Evolutionary conservation across 257 asterid genomes (phyloP).

Genomic region (Osmanthus fragrans): DNA sequence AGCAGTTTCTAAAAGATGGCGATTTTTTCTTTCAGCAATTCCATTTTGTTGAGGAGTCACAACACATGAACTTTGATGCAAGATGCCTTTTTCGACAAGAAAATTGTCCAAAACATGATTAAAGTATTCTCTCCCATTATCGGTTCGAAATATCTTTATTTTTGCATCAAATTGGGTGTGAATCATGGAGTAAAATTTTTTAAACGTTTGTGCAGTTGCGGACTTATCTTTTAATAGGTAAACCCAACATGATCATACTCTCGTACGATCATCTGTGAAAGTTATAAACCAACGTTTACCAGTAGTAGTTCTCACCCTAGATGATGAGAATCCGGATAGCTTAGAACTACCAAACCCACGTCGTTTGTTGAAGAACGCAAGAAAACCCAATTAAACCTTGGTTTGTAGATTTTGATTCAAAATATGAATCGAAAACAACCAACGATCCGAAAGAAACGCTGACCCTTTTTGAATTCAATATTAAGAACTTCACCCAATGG

Average conservation of each 20-base stretch:
- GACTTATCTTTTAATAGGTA: background rate
- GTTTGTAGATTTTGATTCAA: no score
- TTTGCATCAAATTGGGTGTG: background rate
- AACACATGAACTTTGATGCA: background rate
- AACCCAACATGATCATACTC: background rate
- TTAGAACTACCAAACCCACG: no score
- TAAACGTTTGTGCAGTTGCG: rapidly evolving
- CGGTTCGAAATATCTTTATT: background rate
- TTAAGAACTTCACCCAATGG: no score
- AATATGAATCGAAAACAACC: no score
- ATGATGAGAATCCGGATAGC: no score
- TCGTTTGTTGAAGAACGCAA: no score
- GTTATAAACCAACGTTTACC: background rate
- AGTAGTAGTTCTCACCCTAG: background rate
- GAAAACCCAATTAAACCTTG: no score
- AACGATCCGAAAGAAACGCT: no score
- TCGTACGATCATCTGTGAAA: background rate
- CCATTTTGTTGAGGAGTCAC: background rate
- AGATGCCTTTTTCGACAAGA: background rate
- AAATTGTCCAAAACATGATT: background rate
- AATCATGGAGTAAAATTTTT: background rate
- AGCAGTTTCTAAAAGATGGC: background rate
- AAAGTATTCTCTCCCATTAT: background rate
- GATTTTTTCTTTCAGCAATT: background rate
- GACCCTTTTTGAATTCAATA: no score